Percentiles rank a stretch among this genome's conserved stretches.
Evolutionary conservation across 2,329 filamentous ascomycete species (phyloP).

Genomic region (Pseudogymnoascus pannorum): DNA sequence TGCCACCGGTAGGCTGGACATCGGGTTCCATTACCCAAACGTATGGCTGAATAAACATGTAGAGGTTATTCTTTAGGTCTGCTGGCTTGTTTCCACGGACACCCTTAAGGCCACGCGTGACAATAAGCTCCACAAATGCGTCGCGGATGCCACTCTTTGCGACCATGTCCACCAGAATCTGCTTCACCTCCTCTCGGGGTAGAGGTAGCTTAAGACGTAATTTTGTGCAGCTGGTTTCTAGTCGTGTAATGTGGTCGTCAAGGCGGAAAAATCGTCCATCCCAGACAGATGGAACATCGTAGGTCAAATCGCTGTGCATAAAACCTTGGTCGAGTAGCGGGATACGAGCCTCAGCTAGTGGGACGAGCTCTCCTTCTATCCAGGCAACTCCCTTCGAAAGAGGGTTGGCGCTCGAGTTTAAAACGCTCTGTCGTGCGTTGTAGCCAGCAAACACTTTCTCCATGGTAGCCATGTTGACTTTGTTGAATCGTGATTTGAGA

Average conservation of each 20-base stretch:
- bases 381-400: conserved; percentile 41
- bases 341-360: conserved; percentile 40
- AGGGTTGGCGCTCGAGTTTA: conserved; percentile 32
- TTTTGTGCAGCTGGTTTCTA: conserved; percentile 39
- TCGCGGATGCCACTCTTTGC: conserved; percentile 40
- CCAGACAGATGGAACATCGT: conserved; percentile 46
- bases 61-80: conserved; percentile 35
- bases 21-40: conserved; percentile 44
- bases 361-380: conserved; percentile 37
- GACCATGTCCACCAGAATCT: conserved; percentile 38
- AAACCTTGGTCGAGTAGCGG: conserved; percentile 46
- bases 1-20: conserved; percentile 34
- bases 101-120: conserved; percentile 40
- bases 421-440: conserved; percentile 24
- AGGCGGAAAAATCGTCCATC: conserved; percentile 45
- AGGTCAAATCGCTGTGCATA: conserved; percentile 44
- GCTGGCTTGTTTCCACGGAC: conserved; percentile 32
- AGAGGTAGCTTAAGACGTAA: conserved; percentile 38
- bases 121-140: conserved; percentile 43
- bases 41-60: conserved; percentile 42
- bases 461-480: conserved; percentile 37
- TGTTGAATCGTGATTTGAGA: neutral
- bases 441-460: conserved; percentile 36
- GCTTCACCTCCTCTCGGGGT: conserved; percentile 33
- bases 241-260: conserved; percentile 40